A percentile compares a stretch with the other conserved stretches of the same genome.
Evolutionary conservation across 208 protist genomes (phyloP).

Genomic region (Crithidia expoeki): DNA sequence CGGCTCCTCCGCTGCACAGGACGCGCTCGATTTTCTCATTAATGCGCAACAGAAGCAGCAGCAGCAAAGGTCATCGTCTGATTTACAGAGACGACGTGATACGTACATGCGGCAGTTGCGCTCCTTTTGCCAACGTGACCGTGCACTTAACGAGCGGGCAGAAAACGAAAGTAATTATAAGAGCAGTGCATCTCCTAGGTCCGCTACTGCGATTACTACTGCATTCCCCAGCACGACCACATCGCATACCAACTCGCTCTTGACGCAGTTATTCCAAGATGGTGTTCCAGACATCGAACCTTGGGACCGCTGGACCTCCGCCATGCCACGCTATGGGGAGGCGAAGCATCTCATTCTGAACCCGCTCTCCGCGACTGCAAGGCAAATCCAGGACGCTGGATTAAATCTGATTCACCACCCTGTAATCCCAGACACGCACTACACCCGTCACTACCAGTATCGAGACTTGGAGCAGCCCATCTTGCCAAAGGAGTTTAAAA

Average conservation of each 20-base stretch:
- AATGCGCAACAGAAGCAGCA: slow-evolving; percentile 18
- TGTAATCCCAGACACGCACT: slow-evolving; percentile 60
- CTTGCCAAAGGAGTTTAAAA: slow-evolving; percentile 45
- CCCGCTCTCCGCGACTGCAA: slow-evolving; percentile 18
- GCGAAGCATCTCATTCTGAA: slow-evolving; percentile 18
- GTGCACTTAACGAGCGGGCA: not conserved
- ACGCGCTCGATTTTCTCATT: slow-evolving; percentile 16
- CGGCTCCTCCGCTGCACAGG: not conserved
- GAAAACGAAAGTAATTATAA: not conserved
- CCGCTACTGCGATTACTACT: too few relatives aligned
- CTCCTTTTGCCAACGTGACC: slow-evolving; percentile 22
- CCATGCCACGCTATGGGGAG: slow-evolving; percentile 65
- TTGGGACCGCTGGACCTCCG: slow-evolving; percentile 79
- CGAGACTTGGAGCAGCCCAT: slow-evolving; percentile 27
- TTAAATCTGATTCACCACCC: slow-evolving; percentile 60
- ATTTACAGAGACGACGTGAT: slow-evolving; percentile 23
- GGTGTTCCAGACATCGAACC: slow-evolving; percentile 86
- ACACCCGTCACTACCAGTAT: slow-evolving; percentile 54
- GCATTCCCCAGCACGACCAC: not conserved
- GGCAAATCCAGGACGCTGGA: slow-evolving; percentile 24
- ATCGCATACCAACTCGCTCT: slow-evolving; percentile 45
- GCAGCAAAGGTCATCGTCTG: not conserved
- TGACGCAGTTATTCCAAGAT: slow-evolving; percentile 50
- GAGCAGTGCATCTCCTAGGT: too few relatives aligned
- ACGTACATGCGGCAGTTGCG: slow-evolving; percentile 38